Evolutionary conservation across 1,284 basidiomycete species (phyloP).

Genomic region (Mrakiaceae sp.): DNA sequence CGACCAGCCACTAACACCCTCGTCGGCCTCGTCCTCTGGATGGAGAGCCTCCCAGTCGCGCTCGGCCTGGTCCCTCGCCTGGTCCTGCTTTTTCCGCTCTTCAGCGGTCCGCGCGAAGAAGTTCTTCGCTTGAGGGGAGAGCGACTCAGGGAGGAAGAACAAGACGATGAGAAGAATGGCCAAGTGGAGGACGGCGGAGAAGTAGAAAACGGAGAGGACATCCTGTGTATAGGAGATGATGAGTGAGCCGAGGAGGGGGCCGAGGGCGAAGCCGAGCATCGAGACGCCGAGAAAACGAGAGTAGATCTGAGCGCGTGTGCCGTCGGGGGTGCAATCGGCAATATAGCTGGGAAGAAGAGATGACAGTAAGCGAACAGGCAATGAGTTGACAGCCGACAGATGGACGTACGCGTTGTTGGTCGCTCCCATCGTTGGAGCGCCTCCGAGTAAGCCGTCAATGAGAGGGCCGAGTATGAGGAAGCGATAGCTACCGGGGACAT

Average conservation of each 20-base stretch:
- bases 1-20: conserved; percentile 16
- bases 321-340: conserved; percentile 72
- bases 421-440: conserved; percentile 68
- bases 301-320: conserved; percentile 68
- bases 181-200: conserved; percentile 35
- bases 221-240: conserved; percentile 51
- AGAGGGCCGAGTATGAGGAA: conserved; percentile 69
- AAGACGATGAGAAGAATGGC: conserved; percentile 43
- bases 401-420: conserved; percentile 61
- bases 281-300: conserved; percentile 53
- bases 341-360: conserved; percentile 18
- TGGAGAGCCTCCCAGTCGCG: conserved; percentile 30
- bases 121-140: conserved; percentile 35
- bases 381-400: conserved; percentile 45
- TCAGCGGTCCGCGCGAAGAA: conserved; percentile 26
- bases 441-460: conserved; percentile 72
- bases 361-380: conserved; percentile 20
- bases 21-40: conserved; percentile 17
- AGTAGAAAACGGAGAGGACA: conserved; percentile 60
- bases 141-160: conserved; percentile 62
- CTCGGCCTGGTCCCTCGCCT: conserved; percentile 35
- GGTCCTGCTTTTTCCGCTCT: conserved; percentile 37
- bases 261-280: conserved; percentile 56
- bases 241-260: conserved; percentile 60
- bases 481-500: conserved; percentile 56